A percentile compares a stretch with the other conserved stretches of the same genome.
Evolutionary conservation across 2,329 filamentous ascomycete species (phyloP).

Genomic region (Arachnomyces sp.): DNA sequence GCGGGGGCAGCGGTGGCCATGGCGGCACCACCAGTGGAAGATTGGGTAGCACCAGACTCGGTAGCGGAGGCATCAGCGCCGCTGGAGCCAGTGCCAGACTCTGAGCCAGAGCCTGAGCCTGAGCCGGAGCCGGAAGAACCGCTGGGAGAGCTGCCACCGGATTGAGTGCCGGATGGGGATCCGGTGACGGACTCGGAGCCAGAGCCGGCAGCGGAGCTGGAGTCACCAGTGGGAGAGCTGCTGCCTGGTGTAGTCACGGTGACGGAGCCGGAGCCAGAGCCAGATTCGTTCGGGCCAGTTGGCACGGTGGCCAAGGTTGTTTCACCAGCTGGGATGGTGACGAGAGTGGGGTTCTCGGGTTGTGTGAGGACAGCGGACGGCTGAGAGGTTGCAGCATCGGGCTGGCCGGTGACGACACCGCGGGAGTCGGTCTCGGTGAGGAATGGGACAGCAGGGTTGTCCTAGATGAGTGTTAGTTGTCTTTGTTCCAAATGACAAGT

Average conservation of each 20-base stretch:
- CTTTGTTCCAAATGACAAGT: too few species aligned
- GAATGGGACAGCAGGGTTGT: conserved; percentile 38
- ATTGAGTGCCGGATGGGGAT: conserved; percentile 5
- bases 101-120: conserved; percentile 2
- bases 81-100: conserved; percentile 6
- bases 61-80: conserved; percentile 10
- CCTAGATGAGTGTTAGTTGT: conserved; percentile 20
- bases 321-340: conserved; percentile 3
- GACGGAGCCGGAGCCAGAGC: conserved; percentile 5
- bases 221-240: neutral
- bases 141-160: neutral
- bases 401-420: conserved; percentile 45
- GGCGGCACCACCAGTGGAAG: conserved; percentile 16
- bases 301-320: neutral
- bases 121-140: conserved; percentile 17
- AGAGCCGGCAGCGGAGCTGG: conserved; percentile 13
- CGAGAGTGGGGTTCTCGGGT: conserved; percentile 5
- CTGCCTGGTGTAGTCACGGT: conserved; percentile 17
- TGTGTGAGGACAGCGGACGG: conserved; percentile 26
- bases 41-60: conserved; percentile 3
- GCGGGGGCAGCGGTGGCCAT: conserved; percentile 31
- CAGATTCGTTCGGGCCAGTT: conserved; percentile 1
- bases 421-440: conserved; percentile 42
- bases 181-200: conserved; percentile 9
- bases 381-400: conserved; percentile 27